phyloP scores from a whole-genome alignment of 768 basidiomycete species.

The Phaffia australis region DNA sequence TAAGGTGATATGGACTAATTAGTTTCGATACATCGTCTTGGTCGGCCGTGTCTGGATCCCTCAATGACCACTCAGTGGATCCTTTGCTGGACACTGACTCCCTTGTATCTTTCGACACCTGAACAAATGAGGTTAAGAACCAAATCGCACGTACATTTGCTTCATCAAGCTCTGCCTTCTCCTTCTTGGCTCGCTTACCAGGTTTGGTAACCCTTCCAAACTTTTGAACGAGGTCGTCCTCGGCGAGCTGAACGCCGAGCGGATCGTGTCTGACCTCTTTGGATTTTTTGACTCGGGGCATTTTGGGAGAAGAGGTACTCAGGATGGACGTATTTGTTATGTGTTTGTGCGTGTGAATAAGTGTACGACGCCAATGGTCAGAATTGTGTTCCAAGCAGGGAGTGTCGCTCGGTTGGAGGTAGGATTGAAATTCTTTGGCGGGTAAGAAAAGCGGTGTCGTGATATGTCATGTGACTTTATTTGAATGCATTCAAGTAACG shows the following conservation, averaged over 20 bases:
- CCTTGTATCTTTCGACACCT: neutral
- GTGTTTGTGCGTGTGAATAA: no score
- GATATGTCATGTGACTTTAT: no score
- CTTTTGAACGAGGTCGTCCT: constrained; percentile 63
- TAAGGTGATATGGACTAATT: neutral
- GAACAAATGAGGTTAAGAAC: constrained; percentile 42
- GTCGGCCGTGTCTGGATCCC: neutral
- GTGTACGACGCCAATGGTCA: no score
- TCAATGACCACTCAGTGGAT: neutral
- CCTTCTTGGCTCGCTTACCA: constrained; percentile 41
- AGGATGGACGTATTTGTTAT: no score
- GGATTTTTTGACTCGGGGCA: constrained; percentile 7
- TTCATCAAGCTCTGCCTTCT: constrained; percentile 46
- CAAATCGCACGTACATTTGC: constrained; percentile 43
- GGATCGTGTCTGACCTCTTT: constrained; percentile 58
- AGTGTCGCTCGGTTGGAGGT: no score
- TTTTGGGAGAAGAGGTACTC: neutral
- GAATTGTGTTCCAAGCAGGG: no score
- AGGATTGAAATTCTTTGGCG: no score
- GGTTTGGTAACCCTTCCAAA: constrained; percentile 59
- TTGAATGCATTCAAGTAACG: no score
- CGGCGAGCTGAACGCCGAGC: constrained; percentile 67
- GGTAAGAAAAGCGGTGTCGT: no score
- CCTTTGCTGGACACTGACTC: neutral
- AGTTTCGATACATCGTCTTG: neutral